Evolutionary conservation across 208 protist genomes (phyloP).

Genomic region (Porcisia deanei): DNA sequence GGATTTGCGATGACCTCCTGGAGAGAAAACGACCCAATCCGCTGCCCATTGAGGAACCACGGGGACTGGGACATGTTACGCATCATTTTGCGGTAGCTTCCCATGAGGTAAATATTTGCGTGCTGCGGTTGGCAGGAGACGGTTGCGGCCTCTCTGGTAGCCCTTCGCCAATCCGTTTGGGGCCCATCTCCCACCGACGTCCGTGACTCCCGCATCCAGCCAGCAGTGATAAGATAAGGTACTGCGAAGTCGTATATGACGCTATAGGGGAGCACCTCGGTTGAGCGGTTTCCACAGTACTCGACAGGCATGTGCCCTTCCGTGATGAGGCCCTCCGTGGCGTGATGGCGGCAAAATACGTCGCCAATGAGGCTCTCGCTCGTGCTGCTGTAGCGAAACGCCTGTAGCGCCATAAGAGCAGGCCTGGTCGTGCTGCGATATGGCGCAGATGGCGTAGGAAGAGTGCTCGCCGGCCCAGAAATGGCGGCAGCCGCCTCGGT

Average conservation of each 20-base stretch:
- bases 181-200: neutral
- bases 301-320: conserved; percentile 41
- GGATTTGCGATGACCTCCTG: conserved; percentile 87
- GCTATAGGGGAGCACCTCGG: conserved; percentile 62
- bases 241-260: conserved; percentile 80
- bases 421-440: neutral
- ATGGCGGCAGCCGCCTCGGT: neutral
- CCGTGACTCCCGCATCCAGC: conserved; percentile 28
- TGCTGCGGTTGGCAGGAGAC: conserved; percentile 54
- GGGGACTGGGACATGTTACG: conserved; percentile 87
- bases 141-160: conserved; percentile 37
- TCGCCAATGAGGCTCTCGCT: conserved; percentile 65
- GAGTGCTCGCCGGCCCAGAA: neutral
- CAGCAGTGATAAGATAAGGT: conserved; percentile 50
- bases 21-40: conserved; percentile 79
- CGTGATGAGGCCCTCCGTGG: conserved; percentile 57
- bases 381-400: conserved; percentile 61
- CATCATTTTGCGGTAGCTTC: conserved; percentile 86
- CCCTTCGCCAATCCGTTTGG: conserved; percentile 10
- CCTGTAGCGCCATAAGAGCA: conserved; percentile 37
- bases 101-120: conserved; percentile 82
- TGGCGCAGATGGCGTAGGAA: neutral
- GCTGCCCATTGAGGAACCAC: conserved; percentile 80
- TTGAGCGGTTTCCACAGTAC: conserved; percentile 78
- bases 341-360: conserved; percentile 63